Evolutionary conservation across 495 filamentous ascomycete genomes (phyloP).

Genomic region (Xylaria nigripes): DNA sequence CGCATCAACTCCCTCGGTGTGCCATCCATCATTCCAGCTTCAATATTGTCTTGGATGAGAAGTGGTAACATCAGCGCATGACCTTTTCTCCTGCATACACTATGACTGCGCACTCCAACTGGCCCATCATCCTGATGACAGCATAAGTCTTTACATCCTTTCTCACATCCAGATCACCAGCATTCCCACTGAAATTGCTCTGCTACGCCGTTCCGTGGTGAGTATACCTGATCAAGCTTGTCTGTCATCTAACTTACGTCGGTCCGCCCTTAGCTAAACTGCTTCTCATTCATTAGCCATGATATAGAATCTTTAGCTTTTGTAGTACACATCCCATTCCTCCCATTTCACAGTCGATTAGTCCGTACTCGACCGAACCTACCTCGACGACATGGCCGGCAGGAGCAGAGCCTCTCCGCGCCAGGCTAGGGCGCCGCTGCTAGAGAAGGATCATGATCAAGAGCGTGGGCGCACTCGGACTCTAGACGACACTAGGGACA

Average conservation of each 20-base stretch:
- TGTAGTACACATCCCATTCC: background rate
- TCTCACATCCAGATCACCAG: no score
- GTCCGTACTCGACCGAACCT: conserved; percentile 12
- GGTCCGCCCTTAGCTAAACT: background rate
- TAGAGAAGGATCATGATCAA: conserved; percentile 38
- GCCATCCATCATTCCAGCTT: no score
- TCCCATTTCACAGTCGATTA: conserved; percentile 11
- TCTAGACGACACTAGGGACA: conserved; percentile 26
- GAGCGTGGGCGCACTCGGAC: conserved; percentile 41
- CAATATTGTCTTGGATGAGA: background rate
- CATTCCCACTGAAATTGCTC: background rate
- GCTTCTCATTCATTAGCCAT: background rate
- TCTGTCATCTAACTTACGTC: no score
- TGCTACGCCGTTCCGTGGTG: background rate
- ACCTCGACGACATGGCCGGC: conserved; percentile 20
- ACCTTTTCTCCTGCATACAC: no score
- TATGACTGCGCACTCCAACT: no score
- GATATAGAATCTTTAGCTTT: background rate
- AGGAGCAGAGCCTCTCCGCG: conserved; percentile 33
- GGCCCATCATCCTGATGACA: background rate
- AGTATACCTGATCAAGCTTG: no score
- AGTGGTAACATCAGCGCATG: background rate
- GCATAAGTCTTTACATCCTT: background rate
- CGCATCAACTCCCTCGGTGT: no score
- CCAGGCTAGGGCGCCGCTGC: conserved; percentile 44